A percentile compares a stretch with the other conserved stretches of the same genome.
Evolutionary conservation across 148 eudicot genomes (phyloP).

Genomic region (Rhododendron vialii): DNA sequence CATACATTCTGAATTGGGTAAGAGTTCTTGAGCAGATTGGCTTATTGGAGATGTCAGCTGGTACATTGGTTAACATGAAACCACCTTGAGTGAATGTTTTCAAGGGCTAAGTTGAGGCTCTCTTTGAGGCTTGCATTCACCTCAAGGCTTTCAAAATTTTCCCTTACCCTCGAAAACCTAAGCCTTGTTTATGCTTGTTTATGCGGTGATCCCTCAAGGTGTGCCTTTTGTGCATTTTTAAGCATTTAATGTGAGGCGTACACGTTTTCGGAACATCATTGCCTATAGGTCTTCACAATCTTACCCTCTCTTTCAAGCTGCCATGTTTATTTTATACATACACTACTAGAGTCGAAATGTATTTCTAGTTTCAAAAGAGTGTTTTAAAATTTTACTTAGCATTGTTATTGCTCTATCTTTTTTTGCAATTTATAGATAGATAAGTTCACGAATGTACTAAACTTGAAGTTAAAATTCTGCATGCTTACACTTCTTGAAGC

Average conservation of each 20-base stretch:
- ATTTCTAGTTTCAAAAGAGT: background rate
- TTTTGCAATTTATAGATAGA: background rate
- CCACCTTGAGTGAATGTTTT: background rate
- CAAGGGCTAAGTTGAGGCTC: background rate
- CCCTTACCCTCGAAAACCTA: background rate
- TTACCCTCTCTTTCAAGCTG: background rate
- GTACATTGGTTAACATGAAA: background rate
- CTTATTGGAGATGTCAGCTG: background rate
- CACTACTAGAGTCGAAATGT: background rate
- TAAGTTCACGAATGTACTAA: background rate
- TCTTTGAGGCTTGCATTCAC: background rate
- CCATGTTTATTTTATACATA: no score
- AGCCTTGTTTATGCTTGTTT: background rate
- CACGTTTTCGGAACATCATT: background rate
- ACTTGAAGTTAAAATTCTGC: background rate
- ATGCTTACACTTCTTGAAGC: background rate
- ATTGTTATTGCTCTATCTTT: no score
- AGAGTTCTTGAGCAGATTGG: background rate
- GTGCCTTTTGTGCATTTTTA: background rate
- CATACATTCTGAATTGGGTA: background rate
- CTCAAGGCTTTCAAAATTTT: background rate
- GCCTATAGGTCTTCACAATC: background rate
- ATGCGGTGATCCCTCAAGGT: background rate
- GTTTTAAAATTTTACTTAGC: background rate
- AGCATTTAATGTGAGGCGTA: background rate